Conservation (phyloP, 2,329 filamentous ascomycete species). For the Elsinoe australis region DNA sequence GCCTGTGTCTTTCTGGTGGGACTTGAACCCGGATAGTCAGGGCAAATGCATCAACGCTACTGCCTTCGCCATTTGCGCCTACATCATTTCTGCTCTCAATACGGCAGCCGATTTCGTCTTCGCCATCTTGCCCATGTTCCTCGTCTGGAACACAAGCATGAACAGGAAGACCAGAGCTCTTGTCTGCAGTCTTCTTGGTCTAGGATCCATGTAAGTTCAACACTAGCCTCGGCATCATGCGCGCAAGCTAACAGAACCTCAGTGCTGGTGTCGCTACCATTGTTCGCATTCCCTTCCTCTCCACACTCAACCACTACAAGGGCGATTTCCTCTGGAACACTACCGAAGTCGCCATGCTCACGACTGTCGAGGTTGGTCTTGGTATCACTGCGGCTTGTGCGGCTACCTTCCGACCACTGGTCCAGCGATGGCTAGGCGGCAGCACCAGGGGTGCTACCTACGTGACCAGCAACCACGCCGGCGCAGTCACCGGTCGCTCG, state of each 20-base stretch:
- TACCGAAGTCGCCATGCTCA: conserved; percentile 34
- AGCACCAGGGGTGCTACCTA: background rate
- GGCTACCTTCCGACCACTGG: conserved; percentile 44
- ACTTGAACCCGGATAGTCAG: conserved; percentile 31
- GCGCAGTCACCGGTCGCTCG: background rate
- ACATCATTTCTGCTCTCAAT: conserved; percentile 25
- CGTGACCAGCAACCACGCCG: background rate
- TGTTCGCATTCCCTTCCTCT: conserved; percentile 40
- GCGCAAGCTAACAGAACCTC: conserved; percentile 3
- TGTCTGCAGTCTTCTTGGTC: conserved; percentile 29
- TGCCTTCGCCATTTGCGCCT: conserved; percentile 17
- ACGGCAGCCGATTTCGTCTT: conserved; percentile 34
- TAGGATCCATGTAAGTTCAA: conserved; percentile 27
- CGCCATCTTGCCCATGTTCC: conserved; percentile 32
- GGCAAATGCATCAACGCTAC: conserved; percentile 31
- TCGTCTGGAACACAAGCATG: conserved; percentile 33
- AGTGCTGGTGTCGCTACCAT: conserved; percentile 46
- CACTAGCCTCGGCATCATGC: background rate
- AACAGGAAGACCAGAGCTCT: conserved; percentile 29
- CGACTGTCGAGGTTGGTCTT: conserved; percentile 30
- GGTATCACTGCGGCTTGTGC: conserved; percentile 39
- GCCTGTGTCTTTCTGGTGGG: conserved; percentile 50
- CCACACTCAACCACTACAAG: conserved; percentile 31
- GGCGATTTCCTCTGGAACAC: conserved; percentile 41
- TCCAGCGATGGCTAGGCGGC: conserved; percentile 24